phyloP scores from a whole-genome alignment of 306 rosid genomes.

The Notholithocarpus densiflorus region DNA sequence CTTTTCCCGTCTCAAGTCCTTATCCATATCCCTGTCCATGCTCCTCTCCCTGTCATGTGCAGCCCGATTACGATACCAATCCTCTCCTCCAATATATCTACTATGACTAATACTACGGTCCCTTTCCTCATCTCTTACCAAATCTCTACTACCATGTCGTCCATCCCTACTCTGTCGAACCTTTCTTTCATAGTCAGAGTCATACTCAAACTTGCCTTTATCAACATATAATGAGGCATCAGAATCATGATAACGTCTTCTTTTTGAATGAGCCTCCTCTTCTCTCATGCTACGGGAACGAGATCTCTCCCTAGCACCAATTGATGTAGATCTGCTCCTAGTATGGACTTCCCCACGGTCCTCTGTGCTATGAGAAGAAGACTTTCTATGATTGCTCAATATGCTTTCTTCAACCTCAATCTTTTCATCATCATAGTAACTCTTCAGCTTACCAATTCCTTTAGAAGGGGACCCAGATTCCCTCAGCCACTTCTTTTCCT shows the following conservation, averaged over 20 bases:
- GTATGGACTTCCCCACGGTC: conserved; percentile 17
- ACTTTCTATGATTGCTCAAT: conserved; percentile 18
- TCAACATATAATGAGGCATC: conserved; percentile 28
- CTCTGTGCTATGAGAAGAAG: conserved; percentile 47
- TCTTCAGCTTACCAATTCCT: conserved; percentile 36
- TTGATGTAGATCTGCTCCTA: conserved; percentile 68
- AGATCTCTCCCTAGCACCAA: conserved; percentile 56
- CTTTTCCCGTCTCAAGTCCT: conserved; percentile 29
- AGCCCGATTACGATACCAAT: conserved; percentile 30
- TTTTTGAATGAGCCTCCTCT: conserved; percentile 52
- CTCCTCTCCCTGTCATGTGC: conserved; percentile 38
- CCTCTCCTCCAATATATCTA: conserved; percentile 19
- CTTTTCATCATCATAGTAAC: conserved; percentile 30
- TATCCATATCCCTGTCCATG: conserved; percentile 46
- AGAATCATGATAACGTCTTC: conserved; percentile 32
- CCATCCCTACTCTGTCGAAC: conserved; percentile 23
- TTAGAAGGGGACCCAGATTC: conserved; percentile 34
- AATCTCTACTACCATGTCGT: conserved; percentile 24
- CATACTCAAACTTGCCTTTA: conserved; percentile 31
- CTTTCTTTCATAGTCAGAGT: conserved; percentile 43
- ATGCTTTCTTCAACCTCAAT: conserved; percentile 32
- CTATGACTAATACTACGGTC: conserved; percentile 29
- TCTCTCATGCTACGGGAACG: conserved; percentile 53
- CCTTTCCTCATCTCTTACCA: conserved; percentile 48
- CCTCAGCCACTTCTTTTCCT: conserved; percentile 33